These are phyloP conservation scores for Leptosphaerulina australis DNA, from an alignment of 2,329 filamentous ascomycete species.

Conservation along the genomic window DNA sequence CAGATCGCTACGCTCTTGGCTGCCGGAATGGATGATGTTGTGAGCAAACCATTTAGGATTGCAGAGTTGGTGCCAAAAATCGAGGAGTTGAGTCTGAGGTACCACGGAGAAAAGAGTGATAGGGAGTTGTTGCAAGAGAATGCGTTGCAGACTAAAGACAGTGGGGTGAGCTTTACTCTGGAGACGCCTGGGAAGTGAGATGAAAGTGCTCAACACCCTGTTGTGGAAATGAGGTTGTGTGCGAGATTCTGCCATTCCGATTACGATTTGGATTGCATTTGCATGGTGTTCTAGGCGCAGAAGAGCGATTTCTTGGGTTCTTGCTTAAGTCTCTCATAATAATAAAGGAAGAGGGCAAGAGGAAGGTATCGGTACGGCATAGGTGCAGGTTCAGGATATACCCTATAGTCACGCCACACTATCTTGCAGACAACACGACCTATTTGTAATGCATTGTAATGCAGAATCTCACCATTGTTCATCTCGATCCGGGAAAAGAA, in stretches of 20 bases:
- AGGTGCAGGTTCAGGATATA: background rate
- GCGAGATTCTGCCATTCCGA: too few species aligned
- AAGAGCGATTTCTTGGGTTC: too few species aligned
- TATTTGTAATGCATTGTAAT: background rate
- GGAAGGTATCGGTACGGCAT: background rate
- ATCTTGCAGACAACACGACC: background rate
- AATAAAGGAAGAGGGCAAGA: background rate
- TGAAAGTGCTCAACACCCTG: background rate
- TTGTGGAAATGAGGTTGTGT: too few species aligned
- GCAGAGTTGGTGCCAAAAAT: conserved; percentile 58
- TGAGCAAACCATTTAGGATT: conserved; percentile 59
- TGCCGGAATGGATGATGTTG: conserved; percentile 56
- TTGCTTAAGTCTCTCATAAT: background rate
- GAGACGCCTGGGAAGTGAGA: background rate
- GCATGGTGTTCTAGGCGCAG: too few species aligned
- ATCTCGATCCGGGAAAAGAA: too few species aligned
- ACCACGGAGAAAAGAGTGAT: conserved; percentile 8
- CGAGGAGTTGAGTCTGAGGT: conserved; percentile 51
- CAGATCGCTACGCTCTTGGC: conserved; percentile 48
- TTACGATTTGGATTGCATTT: background rate
- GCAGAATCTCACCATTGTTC: too few species aligned
- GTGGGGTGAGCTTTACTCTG: conserved; percentile 7
- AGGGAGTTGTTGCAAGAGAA: conserved; percentile 6
- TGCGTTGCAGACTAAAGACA: conserved; percentile 9
- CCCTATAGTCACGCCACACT: background rate